Evolutionary conservation across 345 rosid genomes (phyloP).

Genomic region (Triadica sebifera): DNA sequence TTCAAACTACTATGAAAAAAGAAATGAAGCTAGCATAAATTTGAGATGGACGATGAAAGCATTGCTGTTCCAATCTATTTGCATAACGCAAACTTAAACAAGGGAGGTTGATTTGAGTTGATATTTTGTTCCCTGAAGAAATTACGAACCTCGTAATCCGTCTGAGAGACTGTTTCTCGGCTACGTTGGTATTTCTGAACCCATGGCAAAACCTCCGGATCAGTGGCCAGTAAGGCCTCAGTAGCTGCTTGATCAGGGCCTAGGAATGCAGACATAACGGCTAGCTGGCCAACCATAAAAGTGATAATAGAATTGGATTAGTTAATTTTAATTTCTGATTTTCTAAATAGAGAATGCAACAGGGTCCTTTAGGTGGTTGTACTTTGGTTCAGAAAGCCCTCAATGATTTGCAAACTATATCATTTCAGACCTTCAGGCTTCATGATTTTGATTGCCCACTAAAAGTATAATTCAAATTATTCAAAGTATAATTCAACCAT

Average conservation of each 20-base stretch:
- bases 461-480: too few relatives aligned
- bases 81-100: not conserved
- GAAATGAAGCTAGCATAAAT: not conserved
- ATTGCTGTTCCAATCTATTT: too few relatives aligned
- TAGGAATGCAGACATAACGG: slow-evolving; percentile 92
- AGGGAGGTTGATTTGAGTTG: not conserved
- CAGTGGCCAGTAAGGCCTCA: slow-evolving; percentile 59
- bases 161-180: slow-evolving; percentile 88
- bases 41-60: not conserved
- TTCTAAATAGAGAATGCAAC: not conserved
- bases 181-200: slow-evolving; percentile 84
- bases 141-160: slow-evolving; percentile 77
- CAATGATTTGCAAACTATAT: not conserved
- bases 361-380: not conserved
- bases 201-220: slow-evolving; percentile 78
- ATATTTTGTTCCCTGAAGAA: not conserved
- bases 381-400: not conserved
- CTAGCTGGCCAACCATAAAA: slow-evolving; percentile 50
- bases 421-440: not conserved
- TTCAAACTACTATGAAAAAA: not conserved
- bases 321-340: not conserved
- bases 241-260: slow-evolving; percentile 88
- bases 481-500: too few relatives aligned
- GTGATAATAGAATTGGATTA: slow-evolving; percentile 11
- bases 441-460: too few relatives aligned